Conservation (phyloP, 2,329 filamentous ascomycete species). For the Penicillium sp. region DNA sequence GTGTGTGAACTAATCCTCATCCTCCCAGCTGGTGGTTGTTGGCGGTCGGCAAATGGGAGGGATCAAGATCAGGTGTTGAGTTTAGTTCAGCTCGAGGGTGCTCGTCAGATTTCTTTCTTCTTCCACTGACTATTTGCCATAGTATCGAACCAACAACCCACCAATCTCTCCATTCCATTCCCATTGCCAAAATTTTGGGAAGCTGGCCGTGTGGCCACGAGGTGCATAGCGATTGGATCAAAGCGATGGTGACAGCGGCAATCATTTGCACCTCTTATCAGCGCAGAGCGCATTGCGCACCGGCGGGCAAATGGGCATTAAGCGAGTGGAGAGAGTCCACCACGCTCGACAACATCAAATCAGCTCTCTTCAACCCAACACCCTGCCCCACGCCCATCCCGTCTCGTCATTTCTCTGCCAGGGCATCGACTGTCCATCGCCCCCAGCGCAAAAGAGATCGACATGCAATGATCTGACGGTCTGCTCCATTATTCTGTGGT, state of each 20-base stretch:
- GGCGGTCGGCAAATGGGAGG: not conserved
- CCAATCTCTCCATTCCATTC: not conserved
- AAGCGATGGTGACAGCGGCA: slow-evolving; percentile 33
- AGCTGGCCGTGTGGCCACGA: slow-evolving; percentile 30
- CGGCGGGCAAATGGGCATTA: slow-evolving; percentile 17
- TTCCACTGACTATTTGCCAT: not conserved
- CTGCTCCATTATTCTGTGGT: not conserved
- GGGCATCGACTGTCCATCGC: slow-evolving; percentile 16
- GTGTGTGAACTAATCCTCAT: not conserved
- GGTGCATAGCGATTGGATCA: slow-evolving; percentile 30
- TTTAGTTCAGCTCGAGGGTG: not conserved
- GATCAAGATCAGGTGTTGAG: not conserved
- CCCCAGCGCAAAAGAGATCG: slow-evolving; percentile 17
- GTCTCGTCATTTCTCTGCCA: slow-evolving; percentile 30
- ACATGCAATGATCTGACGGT: slow-evolving; percentile 21
- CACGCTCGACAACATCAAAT: not conserved
- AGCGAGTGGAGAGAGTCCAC: slow-evolving; percentile 2
- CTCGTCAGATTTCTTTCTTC: not conserved
- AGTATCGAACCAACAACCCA: no score
- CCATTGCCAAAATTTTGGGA: slow-evolving; percentile 10
- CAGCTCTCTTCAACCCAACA: not conserved
- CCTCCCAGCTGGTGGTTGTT: not conserved
- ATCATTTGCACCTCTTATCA: slow-evolving; percentile 35
- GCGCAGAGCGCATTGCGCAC: slow-evolving; percentile 7
- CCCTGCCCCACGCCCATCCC: slow-evolving; percentile 25